phyloP scores from a whole-genome alignment of 2,329 filamentous ascomycete genomes.

The Botrytis pseudocinerea region DNA sequence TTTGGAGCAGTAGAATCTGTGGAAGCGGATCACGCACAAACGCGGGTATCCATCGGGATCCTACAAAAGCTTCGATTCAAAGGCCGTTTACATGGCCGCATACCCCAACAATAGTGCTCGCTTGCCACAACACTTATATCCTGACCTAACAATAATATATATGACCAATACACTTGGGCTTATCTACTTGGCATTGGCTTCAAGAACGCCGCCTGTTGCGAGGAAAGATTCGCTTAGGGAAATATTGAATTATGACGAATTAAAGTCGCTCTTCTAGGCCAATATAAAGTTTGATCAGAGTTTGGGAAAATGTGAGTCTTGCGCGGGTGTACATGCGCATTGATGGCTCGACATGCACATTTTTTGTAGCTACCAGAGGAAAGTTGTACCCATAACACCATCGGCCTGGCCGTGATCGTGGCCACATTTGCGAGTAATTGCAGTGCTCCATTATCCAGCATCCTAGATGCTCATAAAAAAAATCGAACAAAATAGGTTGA shows the following conservation, averaged over 20 bases:
- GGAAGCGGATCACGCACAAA: not conserved
- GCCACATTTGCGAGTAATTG: not conserved
- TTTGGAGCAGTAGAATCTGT: not conserved
- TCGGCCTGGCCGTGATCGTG: not conserved
- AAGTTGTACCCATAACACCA: not conserved
- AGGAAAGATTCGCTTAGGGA: not conserved
- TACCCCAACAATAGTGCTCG: not conserved
- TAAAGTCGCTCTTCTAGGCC: not conserved
- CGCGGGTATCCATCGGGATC: not conserved
- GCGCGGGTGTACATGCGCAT: not conserved
- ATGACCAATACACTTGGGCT: not conserved
- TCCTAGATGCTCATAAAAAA: not conserved
- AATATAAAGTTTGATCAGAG: not conserved
- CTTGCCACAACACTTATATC: not conserved
- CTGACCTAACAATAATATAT: not conserved
- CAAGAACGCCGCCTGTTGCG: not conserved
- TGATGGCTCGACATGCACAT: not conserved
- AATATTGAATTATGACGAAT: not conserved
- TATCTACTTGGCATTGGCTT: not conserved
- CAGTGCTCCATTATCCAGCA: not conserved
- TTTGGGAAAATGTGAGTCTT: no score
- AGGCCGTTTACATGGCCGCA: not conserved
- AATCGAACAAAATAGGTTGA: not conserved
- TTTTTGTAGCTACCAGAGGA: no score
- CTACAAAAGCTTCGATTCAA: not conserved